phyloP scores from a whole-genome alignment of 345 rosid genomes.

The Acer campestre region DNA sequence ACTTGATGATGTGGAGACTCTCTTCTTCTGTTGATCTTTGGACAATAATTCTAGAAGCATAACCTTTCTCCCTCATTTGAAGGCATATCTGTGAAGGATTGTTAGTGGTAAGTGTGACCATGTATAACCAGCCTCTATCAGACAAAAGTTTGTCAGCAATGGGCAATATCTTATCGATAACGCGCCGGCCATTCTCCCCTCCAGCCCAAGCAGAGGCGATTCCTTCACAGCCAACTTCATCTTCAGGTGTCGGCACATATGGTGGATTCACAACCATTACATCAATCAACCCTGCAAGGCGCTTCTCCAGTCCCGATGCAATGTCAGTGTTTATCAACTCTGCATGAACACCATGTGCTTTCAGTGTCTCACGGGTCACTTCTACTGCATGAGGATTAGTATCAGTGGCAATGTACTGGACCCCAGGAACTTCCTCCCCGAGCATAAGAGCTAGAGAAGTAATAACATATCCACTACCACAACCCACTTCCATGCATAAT shows the following conservation, averaged over 20 bases:
- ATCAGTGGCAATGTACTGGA: constrained; percentile 69
- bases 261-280: constrained; percentile 94
- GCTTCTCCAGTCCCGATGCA: constrained; percentile 70
- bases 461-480: constrained; percentile 87
- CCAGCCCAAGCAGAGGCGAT: constrained; percentile 95
- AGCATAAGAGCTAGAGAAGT: constrained; percentile 83
- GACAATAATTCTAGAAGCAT: constrained; percentile 63
- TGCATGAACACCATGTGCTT: constrained; percentile 71
- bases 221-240: constrained; percentile 69
- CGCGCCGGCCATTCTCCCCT: constrained; percentile 67
- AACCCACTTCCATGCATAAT: constrained; percentile 78
- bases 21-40: constrained; percentile 87
- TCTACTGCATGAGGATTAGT: constrained; percentile 60
- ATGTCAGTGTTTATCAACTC: constrained; percentile 64
- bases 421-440: constrained; percentile 35
- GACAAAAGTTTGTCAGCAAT: constrained; percentile 67
- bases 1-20: constrained; percentile 62
- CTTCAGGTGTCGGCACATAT: constrained; percentile 91
- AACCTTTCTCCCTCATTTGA: constrained; percentile 71
- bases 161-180: constrained; percentile 66
- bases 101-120: constrained; percentile 62
- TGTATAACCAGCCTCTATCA: constrained; percentile 76
- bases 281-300: constrained; percentile 65
- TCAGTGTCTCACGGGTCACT: constrained; percentile 60
- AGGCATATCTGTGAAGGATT: constrained; percentile 63